Percentiles rank a stretch among this genome's conserved stretches.
phyloP scores from a whole-genome alignment of 2,329 filamentous ascomycete species.

The Hymenoscyphus linearis region DNA sequence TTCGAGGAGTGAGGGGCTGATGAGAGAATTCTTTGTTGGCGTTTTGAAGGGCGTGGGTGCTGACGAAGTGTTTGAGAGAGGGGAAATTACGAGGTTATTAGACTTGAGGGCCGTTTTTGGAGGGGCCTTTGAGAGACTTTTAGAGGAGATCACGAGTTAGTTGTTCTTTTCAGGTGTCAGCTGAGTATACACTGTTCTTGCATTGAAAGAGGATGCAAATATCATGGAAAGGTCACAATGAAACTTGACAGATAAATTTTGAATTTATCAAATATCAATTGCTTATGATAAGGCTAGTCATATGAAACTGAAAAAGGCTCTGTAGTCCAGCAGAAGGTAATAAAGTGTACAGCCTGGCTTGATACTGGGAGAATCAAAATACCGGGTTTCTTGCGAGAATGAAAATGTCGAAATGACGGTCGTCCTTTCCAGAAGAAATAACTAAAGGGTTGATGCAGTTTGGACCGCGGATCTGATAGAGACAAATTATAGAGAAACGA shows the following conservation, averaged over 20 bases:
- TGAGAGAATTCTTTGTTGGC: background rate
- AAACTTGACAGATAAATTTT: too few species aligned
- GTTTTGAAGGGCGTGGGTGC: background rate
- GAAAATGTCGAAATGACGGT: background rate
- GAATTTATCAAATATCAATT: too few species aligned
- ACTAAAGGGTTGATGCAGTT: background rate
- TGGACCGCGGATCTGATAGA: too few species aligned
- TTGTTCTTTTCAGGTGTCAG: too few species aligned
- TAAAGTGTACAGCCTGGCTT: too few species aligned
- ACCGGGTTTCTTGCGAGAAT: background rate
- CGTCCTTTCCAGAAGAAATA: background rate
- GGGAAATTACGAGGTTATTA: background rate
- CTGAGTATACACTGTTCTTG: too few species aligned
- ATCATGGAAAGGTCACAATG: too few species aligned
- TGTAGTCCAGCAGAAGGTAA: too few species aligned
- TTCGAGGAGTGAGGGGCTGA: background rate
- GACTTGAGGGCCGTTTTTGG: background rate
- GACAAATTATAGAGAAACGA: background rate
- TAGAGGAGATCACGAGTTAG: too few species aligned
- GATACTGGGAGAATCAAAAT: background rate
- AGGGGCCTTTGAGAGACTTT: background rate
- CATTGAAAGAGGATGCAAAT: too few species aligned
- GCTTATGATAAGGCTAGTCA: too few species aligned
- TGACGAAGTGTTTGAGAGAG: background rate
- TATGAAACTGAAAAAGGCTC: too few species aligned